Percentiles rank a stretch among this genome's conserved stretches.
Conservation (phyloP, 176 grass and related monocot genomes). For the Echinochloa phyllopogon region DNA sequence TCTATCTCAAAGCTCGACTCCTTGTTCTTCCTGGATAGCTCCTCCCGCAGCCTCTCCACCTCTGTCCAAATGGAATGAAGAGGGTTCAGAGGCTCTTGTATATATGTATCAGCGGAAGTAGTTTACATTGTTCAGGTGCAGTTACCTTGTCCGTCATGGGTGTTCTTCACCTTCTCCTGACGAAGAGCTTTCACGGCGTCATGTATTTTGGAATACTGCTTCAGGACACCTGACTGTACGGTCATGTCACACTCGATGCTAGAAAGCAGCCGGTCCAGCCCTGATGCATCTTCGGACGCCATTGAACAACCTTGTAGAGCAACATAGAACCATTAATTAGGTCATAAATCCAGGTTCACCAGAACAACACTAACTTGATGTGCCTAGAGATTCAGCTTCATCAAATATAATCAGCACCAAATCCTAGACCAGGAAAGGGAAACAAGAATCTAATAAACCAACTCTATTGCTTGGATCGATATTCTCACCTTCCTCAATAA, state of each 20-base stretch:
- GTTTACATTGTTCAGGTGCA: background rate
- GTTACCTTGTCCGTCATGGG: slow-evolving; percentile 10
- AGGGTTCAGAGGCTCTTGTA: background rate
- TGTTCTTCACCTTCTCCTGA: background rate
- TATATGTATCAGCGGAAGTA: background rate
- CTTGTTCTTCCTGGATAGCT: slow-evolving; percentile 5
- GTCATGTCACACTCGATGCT: slow-evolving; percentile 8
- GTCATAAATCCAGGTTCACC: background rate
- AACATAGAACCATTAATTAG: background rate
- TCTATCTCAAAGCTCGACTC: background rate
- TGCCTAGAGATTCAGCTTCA: background rate
- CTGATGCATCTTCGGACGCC: background rate
- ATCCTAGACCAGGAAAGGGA: background rate
- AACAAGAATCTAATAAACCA: background rate
- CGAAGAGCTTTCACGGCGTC: background rate
- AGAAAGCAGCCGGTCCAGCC: background rate
- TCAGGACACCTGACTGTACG: background rate
- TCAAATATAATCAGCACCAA: background rate
- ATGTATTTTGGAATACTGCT: background rate
- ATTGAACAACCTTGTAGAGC: background rate
- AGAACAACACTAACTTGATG: too few species aligned
- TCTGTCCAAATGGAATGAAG: background rate
- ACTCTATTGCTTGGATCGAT: background rate
- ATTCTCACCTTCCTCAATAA: background rate
- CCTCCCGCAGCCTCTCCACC: background rate